Percentiles rank a stretch among this genome's conserved stretches.
phyloP scores from a whole-genome alignment of 2,329 filamentous ascomycete genomes.

The Claviceps purpurea region DNA sequence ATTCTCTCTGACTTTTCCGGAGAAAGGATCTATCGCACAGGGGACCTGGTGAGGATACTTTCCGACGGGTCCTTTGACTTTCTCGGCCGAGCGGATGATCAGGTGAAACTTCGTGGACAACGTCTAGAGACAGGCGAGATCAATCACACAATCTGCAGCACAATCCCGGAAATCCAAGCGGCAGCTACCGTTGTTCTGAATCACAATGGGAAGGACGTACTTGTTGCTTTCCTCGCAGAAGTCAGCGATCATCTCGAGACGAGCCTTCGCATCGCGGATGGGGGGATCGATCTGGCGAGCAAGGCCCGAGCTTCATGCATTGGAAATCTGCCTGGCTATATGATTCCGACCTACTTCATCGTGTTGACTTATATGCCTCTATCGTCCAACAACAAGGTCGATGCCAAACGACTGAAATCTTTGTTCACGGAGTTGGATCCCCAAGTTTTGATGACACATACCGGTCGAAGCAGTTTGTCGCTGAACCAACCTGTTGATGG shows the following conservation, averaged over 20 bases:
- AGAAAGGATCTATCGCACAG: conserved; percentile 70
- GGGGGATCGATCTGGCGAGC: conserved; percentile 25
- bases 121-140: conserved; percentile 85
- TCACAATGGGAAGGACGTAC: conserved; percentile 66
- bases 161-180: conserved; percentile 45
- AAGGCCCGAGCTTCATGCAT: conserved; percentile 50
- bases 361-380: conserved; percentile 60
- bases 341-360: conserved; percentile 80
- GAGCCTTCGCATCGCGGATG: conserved; percentile 13
- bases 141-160: conserved; percentile 63
- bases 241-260: not conserved
- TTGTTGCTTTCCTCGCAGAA: conserved; percentile 58
- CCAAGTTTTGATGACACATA: conserved; percentile 47
- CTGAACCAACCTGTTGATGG: conserved; percentile 17
- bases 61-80: conserved; percentile 78
- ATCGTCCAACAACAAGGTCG: conserved; percentile 81
- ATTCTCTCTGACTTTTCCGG: conserved; percentile 35
- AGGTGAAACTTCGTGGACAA: conserved; percentile 84
- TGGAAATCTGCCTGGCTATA: conserved; percentile 62
- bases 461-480: conserved; percentile 15
- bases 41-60: conserved; percentile 72
- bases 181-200: conserved; percentile 63
- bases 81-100: conserved; percentile 75
- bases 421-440: conserved; percentile 51
- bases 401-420: conserved; percentile 52